phyloP scores from a whole-genome alignment of 2,329 filamentous ascomycete species.

The Hymenoscyphus fraxineus region DNA sequence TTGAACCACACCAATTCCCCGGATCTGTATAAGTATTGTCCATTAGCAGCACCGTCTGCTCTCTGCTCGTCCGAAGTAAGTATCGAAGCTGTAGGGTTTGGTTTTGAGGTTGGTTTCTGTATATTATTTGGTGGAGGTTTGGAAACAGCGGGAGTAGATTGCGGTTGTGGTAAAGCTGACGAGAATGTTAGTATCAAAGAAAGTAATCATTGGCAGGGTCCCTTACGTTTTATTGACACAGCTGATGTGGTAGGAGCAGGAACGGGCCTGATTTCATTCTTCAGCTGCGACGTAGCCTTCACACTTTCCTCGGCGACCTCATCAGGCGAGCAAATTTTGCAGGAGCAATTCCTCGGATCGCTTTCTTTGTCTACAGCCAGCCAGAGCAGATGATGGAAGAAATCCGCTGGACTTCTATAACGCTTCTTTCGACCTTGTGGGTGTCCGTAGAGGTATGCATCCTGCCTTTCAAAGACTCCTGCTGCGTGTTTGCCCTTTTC shows the following conservation, averaged over 20 bases:
- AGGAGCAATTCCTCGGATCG: constrained; percentile 51
- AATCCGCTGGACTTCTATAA: constrained; percentile 55
- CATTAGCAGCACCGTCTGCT: constrained; percentile 43
- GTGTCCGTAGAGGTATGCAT: constrained; percentile 59
- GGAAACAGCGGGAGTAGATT: neutral
- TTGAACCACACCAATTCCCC: constrained; percentile 57
- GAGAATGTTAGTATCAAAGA: constrained; percentile 6
- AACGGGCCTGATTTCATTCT: constrained; percentile 18
- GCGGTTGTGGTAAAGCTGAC: constrained; percentile 4
- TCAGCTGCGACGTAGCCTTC: constrained; percentile 14
- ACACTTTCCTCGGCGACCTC: constrained; percentile 38
- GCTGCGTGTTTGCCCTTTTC: constrained; percentile 41
- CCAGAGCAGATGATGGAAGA: constrained; percentile 58
- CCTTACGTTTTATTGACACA: constrained; percentile 8
- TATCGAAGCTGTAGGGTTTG: constrained; percentile 14
- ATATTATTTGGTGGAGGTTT: neutral
- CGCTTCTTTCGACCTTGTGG: constrained; percentile 53
- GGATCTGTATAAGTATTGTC: constrained; percentile 47
- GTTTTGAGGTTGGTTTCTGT: constrained; percentile 8
- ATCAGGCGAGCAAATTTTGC: constrained; percentile 54
- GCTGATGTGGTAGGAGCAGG: constrained; percentile 4
- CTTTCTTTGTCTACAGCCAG: constrained; percentile 49
- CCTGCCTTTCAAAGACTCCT: constrained; percentile 52
- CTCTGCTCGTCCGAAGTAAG: constrained; percentile 44
- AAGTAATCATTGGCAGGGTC: neutral